Base-by-base conservation (phyloP, 2,329 filamentous ascomycete genomes). In the Colletotrichum spinosum region DNA sequence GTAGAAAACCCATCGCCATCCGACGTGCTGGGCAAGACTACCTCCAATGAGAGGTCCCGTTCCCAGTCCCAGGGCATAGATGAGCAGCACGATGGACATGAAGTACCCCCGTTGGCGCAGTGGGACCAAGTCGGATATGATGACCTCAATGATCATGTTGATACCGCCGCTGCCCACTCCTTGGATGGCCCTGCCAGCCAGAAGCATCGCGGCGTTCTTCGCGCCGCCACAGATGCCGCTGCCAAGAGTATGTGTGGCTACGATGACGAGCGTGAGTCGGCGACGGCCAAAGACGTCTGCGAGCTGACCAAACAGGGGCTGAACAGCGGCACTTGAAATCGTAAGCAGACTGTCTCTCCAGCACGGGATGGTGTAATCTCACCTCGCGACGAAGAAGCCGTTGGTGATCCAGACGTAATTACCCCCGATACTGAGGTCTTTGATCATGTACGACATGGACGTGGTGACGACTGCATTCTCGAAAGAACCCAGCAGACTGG, bases 191-290 rank as follows among this genome's bases (percentile, higher is more conserved):
- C 80, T 75, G 6, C 77, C 81, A 4, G 77, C 80, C 12, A 90
- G 86, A 2, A 91, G 75, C 70, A 82, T 81, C 0, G 68, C 70
- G 1, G 75, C 76, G 8, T 68, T 80, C 0, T 70, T 76, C 0
- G 86, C 82, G 0, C 79, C 80, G 0, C 84, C 86, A 46, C 77
- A 80, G 3, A 90, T 76, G 0, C 80, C 83, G 60, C 84, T 86
- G 0, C 86, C 86, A 0, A 88, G 68, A 0, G 76, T 77, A 64
- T 88, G 88, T 1, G 85, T 65, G 10, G 72, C 75, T 2, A 86
- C 77, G 3, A 81, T 72, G 8, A 71, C 53, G 0, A 86, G 72
- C 13, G 76, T 74, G 33, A 17, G 15, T 17, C 15, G 15, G 15
- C 15, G 15, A 17, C 15, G 15, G 15, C 15, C 15, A 17, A 17